Evolutionary conservation across 108 stramenopile genomes (phyloP).

Genomic region (Pseudonitzschia delicatissima): DNA sequence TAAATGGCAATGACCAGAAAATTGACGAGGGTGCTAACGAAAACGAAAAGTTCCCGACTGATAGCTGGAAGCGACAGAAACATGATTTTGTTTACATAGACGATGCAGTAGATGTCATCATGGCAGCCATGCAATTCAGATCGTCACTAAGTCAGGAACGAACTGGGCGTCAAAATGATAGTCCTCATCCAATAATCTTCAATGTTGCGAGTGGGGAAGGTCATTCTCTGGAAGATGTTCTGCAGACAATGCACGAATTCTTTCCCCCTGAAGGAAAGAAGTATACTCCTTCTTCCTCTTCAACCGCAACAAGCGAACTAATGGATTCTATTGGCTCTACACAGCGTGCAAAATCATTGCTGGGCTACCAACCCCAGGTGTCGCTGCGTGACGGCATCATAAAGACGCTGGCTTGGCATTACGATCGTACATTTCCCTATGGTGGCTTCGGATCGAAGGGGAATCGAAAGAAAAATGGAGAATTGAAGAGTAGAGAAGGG

Average conservation of each 20-base stretch:
- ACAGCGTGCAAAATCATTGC: slow-evolving; percentile 45
- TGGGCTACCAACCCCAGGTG: slow-evolving; percentile 65
- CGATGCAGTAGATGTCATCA: slow-evolving; percentile 83
- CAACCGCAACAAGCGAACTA: not conserved
- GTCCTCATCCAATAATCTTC: slow-evolving; percentile 56
- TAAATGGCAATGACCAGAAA: not conserved
- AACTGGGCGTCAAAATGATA: slow-evolving; percentile 8
- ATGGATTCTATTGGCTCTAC: slow-evolving; percentile 43
- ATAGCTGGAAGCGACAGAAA: slow-evolving; percentile 17
- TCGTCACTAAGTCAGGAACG: not conserved
- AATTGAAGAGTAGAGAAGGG: not conserved
- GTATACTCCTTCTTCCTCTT: not conserved
- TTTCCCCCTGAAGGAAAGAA: slow-evolving; percentile 36
- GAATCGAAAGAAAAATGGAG: not conserved
- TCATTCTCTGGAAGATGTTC: slow-evolving; percentile 41
- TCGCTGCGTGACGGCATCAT: slow-evolving; percentile 56
- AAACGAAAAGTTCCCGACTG: not conserved
- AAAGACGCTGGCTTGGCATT: slow-evolving; percentile 71
- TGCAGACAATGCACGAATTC: slow-evolving; percentile 37
- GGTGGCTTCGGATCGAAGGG: slow-evolving; percentile 22
- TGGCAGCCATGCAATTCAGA: slow-evolving; percentile 78
- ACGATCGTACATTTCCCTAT: slow-evolving; percentile 69
- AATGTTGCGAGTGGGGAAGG: slow-evolving; percentile 76
- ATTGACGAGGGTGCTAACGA: not conserved
- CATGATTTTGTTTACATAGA: slow-evolving; percentile 86